Conservation (phyloP, 768 basidiomycete species). For the Nevesoporus exiguus region DNA sequence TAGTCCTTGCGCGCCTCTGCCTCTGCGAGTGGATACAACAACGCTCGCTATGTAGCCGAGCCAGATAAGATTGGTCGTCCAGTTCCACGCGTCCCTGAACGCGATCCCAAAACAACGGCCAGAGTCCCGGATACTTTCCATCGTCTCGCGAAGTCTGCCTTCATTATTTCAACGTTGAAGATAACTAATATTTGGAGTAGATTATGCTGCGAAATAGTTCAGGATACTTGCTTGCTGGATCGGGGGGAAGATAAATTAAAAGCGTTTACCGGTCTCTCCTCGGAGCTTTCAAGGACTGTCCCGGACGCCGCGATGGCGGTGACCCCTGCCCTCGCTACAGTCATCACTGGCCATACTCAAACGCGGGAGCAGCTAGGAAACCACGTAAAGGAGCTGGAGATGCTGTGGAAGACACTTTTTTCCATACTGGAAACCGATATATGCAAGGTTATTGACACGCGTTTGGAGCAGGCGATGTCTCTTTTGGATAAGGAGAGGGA, state of each 20-base stretch:
- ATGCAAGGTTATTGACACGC: slow-evolving; percentile 34
- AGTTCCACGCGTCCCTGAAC: background rate
- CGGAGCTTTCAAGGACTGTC: slow-evolving; percentile 45
- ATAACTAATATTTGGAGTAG: slow-evolving; percentile 29
- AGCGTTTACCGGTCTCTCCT: slow-evolving; percentile 48
- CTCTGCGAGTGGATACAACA: slow-evolving; percentile 5
- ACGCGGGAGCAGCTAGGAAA: slow-evolving; percentile 41
- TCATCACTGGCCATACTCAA: slow-evolving; percentile 41
- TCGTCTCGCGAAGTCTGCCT: slow-evolving; percentile 35
- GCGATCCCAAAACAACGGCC: slow-evolving; percentile 2
- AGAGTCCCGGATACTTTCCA: slow-evolving; percentile 34
- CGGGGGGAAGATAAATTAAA: slow-evolving; percentile 46
- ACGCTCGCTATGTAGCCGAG: slow-evolving; percentile 1
- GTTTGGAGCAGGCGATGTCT: slow-evolving; percentile 33
- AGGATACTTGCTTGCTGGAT: slow-evolving; percentile 40
- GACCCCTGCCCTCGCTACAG: slow-evolving; percentile 44
- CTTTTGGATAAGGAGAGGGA: slow-evolving; percentile 33
- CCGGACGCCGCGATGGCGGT: slow-evolving; percentile 40
- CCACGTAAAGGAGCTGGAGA: slow-evolving; percentile 38
- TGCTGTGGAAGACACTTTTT: slow-evolving; percentile 47
- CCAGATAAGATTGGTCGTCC: slow-evolving; percentile 4
- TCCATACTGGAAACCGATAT: slow-evolving; percentile 41
- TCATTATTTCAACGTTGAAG: slow-evolving; percentile 5
- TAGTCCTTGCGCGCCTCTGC: slow-evolving; percentile 15
- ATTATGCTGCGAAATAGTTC: slow-evolving; percentile 43